Conservation (phyloP, 164 flowering plant species). For the Macadamia tetraphylla region DNA sequence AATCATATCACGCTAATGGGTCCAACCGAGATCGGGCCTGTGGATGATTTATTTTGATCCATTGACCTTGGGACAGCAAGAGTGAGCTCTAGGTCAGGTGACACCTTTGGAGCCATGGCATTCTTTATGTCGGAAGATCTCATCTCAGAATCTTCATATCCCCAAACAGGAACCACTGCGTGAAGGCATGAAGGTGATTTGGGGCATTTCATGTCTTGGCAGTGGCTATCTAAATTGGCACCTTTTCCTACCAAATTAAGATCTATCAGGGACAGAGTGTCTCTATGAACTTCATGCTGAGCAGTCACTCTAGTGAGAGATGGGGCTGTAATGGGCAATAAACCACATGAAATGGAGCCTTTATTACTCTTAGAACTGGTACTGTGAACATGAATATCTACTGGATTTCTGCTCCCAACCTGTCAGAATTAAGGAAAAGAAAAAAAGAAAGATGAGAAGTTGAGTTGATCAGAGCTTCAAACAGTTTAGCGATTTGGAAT, state of each 20-base stretch:
- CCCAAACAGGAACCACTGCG: conserved; percentile 6
- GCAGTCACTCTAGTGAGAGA: background rate
- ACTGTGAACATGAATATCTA: background rate
- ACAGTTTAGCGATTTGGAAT: background rate
- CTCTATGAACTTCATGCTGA: conserved; percentile 7
- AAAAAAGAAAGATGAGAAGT: background rate
- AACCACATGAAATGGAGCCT: conserved; percentile 3
- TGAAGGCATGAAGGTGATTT: conserved; percentile 6
- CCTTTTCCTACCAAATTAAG: conserved; percentile 15
- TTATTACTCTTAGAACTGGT: conserved; percentile 9
- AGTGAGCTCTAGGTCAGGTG: conserved; percentile 46
- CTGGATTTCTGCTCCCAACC: conserved; percentile 22
- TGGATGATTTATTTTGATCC: conserved; percentile 27
- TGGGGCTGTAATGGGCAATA: background rate
- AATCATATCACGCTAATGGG: conserved; percentile 38
- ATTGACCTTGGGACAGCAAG: conserved; percentile 36
- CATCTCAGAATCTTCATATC: conserved; percentile 10
- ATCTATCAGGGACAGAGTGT: conserved; percentile 8
- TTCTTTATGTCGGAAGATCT: conserved; percentile 1
- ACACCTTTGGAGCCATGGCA: conserved; percentile 3
- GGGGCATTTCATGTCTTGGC: conserved; percentile 6
- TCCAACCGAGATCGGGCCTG: conserved; percentile 21
- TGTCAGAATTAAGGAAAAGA: conserved; percentile 11
- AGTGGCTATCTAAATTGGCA: conserved; percentile 7
- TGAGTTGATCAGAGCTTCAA: background rate